Percentiles rank a stretch among this genome's conserved stretches.
Evolutionary conservation across 176 grass and related monocot genomes (phyloP).

Genomic region (Triticum monococcum): DNA sequence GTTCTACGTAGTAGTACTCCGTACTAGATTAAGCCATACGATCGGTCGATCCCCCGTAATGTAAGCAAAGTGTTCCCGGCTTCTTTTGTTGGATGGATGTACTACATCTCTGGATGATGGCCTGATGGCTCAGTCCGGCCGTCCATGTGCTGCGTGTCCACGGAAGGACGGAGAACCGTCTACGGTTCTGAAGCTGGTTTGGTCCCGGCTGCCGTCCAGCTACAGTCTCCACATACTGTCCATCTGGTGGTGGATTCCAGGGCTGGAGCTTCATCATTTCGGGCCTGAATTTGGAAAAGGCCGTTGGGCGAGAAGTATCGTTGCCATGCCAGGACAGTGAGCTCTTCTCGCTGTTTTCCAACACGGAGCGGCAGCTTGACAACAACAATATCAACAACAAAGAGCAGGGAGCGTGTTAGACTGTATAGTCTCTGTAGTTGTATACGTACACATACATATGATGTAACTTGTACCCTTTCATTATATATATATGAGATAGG

Average conservation of each 20-base stretch:
- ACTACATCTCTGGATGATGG: slow-evolving; percentile 7
- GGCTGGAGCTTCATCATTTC: slow-evolving; percentile 5
- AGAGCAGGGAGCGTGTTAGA: background rate
- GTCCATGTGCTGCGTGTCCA: background rate
- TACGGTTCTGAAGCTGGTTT: background rate
- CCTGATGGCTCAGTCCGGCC: slow-evolving; percentile 40
- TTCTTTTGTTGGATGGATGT: background rate
- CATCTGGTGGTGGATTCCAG: background rate
- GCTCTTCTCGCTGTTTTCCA: background rate
- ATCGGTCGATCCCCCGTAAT: slow-evolving; percentile 12
- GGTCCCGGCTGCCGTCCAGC: background rate
- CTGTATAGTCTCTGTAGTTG: too few relatives aligned
- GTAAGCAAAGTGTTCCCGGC: slow-evolving; percentile 28
- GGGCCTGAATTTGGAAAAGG: background rate
- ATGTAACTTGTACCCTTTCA: too few relatives aligned
- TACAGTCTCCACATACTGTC: background rate
- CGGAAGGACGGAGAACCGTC: background rate
- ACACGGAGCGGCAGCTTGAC: background rate
- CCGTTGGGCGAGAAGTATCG: background rate
- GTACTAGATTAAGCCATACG: background rate
- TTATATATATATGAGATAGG: too few relatives aligned
- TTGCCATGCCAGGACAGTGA: background rate
- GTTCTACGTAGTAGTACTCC: background rate
- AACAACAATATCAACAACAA: too few relatives aligned
- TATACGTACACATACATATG: too few relatives aligned